Conservation (phyloP, 2,329 filamentous ascomycete species). For the Sporothrix variecibatus region DNA sequence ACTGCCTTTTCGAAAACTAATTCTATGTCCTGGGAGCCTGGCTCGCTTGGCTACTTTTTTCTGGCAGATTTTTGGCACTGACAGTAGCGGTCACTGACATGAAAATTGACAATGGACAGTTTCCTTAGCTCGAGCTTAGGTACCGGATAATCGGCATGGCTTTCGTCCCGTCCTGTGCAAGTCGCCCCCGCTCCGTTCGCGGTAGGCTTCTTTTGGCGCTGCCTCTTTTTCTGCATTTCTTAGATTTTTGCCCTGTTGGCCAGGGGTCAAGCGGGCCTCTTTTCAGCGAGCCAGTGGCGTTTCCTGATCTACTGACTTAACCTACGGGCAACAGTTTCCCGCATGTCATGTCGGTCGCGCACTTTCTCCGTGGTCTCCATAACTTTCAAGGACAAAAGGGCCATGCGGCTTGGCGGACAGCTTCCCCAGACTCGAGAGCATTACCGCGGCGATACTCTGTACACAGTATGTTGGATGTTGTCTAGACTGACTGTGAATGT, state of each 20-base stretch:
- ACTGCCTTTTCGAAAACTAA: background rate
- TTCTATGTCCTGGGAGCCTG: too few relatives aligned
- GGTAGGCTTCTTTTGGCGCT: background rate
- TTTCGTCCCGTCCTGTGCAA: slow-evolving; percentile 7
- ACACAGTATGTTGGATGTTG: too few relatives aligned
- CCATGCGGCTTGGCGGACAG: background rate
- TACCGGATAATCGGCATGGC: slow-evolving; percentile 13
- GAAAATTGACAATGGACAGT: background rate
- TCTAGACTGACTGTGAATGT: background rate
- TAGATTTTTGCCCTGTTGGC: background rate
- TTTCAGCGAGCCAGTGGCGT: background rate
- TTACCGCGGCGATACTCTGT: background rate
- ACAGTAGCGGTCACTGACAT: background rate
- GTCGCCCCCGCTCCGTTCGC: slow-evolving; percentile 10
- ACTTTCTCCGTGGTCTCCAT: background rate
- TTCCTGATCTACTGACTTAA: background rate
- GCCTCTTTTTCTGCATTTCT: background rate
- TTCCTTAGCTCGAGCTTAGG: too few relatives aligned
- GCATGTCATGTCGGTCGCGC: background rate
- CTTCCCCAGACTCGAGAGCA: background rate
- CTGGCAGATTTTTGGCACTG: background rate
- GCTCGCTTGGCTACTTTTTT: background rate
- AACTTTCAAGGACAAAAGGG: background rate
- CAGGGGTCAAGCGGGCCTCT: background rate
- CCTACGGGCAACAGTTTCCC: background rate